Conservation (phyloP, 805 yeast genomes). For the Wickerhamiella slavikovae region DNA sequence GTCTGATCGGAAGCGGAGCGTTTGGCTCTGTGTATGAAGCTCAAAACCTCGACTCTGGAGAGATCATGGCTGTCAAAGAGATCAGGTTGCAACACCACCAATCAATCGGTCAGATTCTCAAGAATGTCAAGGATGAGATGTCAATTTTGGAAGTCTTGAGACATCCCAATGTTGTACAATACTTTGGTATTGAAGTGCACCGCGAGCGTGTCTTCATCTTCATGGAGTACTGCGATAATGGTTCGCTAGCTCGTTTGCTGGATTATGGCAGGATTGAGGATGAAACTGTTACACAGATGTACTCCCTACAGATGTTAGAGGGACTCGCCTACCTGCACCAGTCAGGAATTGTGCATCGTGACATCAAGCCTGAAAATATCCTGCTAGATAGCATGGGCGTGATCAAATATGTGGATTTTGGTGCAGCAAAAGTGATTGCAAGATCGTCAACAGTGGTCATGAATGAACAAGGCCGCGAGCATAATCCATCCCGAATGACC, state of each 20-base stretch:
- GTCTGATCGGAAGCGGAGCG: constrained; percentile 83
- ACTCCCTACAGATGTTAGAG: constrained; percentile 80
- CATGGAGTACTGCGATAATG: constrained; percentile 96
- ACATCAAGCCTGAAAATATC: constrained; percentile 88
- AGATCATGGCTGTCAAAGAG: constrained; percentile 92
- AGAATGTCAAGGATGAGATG: constrained; percentile 89
- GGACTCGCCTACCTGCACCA: constrained; percentile 89
- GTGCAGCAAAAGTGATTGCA: constrained; percentile 74
- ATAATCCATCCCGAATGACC: constrained; percentile 8
- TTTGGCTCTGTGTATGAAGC: constrained; percentile 92
- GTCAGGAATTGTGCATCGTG: constrained; percentile 90
- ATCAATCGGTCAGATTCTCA: constrained; percentile 63
- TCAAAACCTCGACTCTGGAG: constrained; percentile 82
- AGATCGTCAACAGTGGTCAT: constrained; percentile 16
- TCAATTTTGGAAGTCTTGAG: constrained; percentile 83
- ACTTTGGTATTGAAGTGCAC: constrained; percentile 93
- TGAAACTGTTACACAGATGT: constrained; percentile 77
- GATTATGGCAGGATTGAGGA: constrained; percentile 92
- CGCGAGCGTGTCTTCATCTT: constrained; percentile 85
- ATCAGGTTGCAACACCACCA: constrained; percentile 77
- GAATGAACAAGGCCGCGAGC: constrained; percentile 16
- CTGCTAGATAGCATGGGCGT: constrained; percentile 80
- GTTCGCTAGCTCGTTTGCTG: constrained; percentile 64
- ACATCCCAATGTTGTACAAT: constrained; percentile 92
- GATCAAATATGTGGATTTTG: constrained; percentile 90